Conservation (phyloP, 306 rosid genomes). For the Rosa multiflora region DNA sequence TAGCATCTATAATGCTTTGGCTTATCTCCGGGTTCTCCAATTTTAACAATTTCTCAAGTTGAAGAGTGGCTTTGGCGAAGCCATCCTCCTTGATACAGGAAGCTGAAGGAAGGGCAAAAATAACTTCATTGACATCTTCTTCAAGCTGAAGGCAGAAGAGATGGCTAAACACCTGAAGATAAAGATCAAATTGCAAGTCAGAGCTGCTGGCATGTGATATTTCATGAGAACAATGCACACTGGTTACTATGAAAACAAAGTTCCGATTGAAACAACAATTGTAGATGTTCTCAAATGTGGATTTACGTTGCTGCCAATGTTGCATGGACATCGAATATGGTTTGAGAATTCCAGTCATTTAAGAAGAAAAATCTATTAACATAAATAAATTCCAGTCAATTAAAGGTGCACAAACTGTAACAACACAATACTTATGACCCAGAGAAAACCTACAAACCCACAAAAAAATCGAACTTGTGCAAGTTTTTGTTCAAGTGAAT, state of each 20-base stretch:
- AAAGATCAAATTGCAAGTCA: conserved; percentile 24
- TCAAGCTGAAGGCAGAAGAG: conserved; percentile 73
- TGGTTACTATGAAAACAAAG: neutral
- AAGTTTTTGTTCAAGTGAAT: neutral
- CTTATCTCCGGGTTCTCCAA: conserved; percentile 65
- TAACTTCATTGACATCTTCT: conserved; percentile 89
- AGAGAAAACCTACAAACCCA: neutral
- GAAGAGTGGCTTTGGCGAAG: conserved; percentile 55
- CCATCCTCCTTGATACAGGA: conserved; percentile 47
- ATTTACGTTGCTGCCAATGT: neutral
- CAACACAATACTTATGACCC: neutral
- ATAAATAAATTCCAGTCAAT: neutral
- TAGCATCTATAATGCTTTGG: conserved; percentile 54
- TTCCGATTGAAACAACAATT: neutral
- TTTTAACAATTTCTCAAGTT: conserved; percentile 66
- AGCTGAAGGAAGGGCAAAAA: conserved; percentile 69
- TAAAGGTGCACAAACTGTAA: neutral
- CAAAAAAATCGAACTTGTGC: neutral
- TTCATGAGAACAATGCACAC: neutral
- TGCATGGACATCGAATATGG: neutral
- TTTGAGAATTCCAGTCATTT: neutral
- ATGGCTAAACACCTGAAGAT: conserved; percentile 68
- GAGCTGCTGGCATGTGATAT: neutral
- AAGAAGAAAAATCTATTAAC: neutral
- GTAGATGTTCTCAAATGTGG: neutral